Evolutionary conservation across 257 asterid species (phyloP).

Genomic region (Solanum pimpinellifolium): DNA sequence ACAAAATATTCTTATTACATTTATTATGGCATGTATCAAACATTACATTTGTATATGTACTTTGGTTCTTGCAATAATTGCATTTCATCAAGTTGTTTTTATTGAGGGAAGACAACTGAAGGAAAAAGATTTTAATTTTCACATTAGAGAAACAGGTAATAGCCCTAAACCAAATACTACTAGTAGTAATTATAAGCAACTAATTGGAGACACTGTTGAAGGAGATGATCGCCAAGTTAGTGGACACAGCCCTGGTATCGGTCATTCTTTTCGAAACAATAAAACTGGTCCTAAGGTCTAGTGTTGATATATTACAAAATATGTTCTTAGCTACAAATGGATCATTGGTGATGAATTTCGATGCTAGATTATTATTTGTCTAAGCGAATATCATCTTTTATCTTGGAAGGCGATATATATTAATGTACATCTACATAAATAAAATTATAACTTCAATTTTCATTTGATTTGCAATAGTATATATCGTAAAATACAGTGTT

Average conservation of each 20-base stretch:
- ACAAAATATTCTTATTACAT: neutral
- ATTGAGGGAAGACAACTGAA: neutral
- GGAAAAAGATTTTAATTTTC: neutral
- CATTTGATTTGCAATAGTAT: neutral
- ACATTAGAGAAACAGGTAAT: constrained; percentile 34
- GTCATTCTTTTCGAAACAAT: constrained; percentile 30
- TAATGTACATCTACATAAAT: neutral
- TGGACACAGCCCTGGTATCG: constrained; percentile 52
- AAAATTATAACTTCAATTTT: neutral
- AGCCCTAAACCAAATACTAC: constrained; percentile 11
- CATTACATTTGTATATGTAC: neutral
- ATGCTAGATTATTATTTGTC: neutral
- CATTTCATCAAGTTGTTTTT: neutral
- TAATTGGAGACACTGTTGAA: neutral
- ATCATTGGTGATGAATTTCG: neutral
- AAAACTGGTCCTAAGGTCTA: constrained; percentile 19
- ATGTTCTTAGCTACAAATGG: neutral
- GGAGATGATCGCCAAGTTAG: constrained; percentile 21
- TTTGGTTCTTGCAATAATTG: neutral
- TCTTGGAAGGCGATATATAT: neutral
- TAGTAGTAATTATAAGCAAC: constrained; percentile 1
- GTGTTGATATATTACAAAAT: neutral
- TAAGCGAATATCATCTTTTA: neutral
- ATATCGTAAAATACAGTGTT: no score
- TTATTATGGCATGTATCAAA: neutral